Evolutionary conservation across 2,329 filamentous ascomycete species (phyloP).

Genomic region (Penicillium griseofulvum): DNA sequence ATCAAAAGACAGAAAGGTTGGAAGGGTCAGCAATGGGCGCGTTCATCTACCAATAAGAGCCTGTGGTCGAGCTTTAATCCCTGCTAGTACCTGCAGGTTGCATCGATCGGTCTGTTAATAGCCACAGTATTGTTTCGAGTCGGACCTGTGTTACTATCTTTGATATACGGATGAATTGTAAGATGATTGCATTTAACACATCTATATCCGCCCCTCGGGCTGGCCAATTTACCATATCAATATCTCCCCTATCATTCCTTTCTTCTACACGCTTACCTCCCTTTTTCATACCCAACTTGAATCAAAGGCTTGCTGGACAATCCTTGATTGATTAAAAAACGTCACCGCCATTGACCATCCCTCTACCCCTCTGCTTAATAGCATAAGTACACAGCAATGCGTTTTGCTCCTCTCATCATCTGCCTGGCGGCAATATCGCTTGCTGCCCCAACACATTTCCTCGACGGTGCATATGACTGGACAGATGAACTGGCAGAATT

Average conservation of each 20-base stretch:
- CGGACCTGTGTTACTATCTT: constrained; percentile 25
- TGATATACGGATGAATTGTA: constrained; percentile 11
- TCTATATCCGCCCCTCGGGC: constrained; percentile 19
- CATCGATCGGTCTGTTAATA: constrained; percentile 29
- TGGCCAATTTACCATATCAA: constrained; percentile 12
- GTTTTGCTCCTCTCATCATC: constrained; percentile 25
- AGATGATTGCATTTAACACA: constrained; percentile 10
- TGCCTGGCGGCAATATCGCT: constrained; percentile 33
- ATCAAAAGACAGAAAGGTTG: constrained; percentile 14
- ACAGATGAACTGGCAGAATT: constrained; percentile 42
- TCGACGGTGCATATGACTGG: constrained; percentile 37
- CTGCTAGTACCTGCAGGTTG: constrained; percentile 26
- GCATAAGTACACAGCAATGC: constrained; percentile 23
- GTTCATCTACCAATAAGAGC: constrained; percentile 23
- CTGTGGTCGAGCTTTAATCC: constrained; percentile 10
- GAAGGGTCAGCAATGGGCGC: constrained; percentile 21
- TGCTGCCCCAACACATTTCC: constrained; percentile 35
- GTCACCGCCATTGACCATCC: neutral
- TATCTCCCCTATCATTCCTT: constrained; percentile 13
- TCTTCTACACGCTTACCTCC: constrained; percentile 5
- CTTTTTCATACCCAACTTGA: constrained; percentile 5
- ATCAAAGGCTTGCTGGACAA: constrained; percentile 8
- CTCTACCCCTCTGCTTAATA: constrained; percentile 3
- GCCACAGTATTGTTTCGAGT: constrained; percentile 27
- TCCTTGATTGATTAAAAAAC: neutral